phyloP scores from a whole-genome alignment of 1,139 yeast genomes.

The Geotrichum histeridarum region DNA sequence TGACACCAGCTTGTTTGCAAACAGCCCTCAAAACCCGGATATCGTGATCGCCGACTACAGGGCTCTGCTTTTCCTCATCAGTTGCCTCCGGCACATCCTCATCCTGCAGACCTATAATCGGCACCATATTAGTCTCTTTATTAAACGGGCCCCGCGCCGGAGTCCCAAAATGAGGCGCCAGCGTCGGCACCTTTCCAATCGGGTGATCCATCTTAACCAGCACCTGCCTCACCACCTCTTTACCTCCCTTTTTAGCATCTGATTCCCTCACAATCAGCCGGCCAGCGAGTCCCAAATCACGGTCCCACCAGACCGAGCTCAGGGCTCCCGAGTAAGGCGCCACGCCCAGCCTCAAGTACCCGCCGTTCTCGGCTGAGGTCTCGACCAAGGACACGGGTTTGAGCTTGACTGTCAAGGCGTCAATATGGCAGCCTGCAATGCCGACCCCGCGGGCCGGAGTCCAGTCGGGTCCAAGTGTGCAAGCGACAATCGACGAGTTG shows the following conservation, averaged over 20 bases:
- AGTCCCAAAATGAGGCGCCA: slow-evolving; percentile 83
- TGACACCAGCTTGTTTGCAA: slow-evolving; percentile 54
- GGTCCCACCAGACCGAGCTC: slow-evolving; percentile 74
- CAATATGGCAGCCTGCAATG: slow-evolving; percentile 85
- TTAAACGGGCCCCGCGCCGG: slow-evolving; percentile 71
- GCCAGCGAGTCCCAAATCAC: slow-evolving; percentile 84
- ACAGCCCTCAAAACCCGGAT: slow-evolving; percentile 61
- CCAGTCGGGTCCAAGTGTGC: slow-evolving; percentile 62
- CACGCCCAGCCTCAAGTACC: slow-evolving; percentile 77
- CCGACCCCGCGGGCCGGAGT: slow-evolving; percentile 72
- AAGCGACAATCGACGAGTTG: slow-evolving; percentile 76
- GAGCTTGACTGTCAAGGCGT: slow-evolving; percentile 61
- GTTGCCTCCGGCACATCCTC: slow-evolving; percentile 22
- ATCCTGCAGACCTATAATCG: slow-evolving; percentile 59
- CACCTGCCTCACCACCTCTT: slow-evolving; percentile 48
- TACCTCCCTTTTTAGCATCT: slow-evolving; percentile 29
- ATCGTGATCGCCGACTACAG: slow-evolving; percentile 62
- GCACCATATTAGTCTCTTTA: slow-evolving; percentile 74
- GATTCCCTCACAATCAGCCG: slow-evolving; percentile 54
- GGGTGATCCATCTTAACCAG: slow-evolving; percentile 74
- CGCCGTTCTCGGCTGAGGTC: slow-evolving; percentile 45
- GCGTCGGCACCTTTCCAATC: slow-evolving; percentile 76
- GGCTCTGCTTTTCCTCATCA: slow-evolving; percentile 48
- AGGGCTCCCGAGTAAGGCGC: slow-evolving; percentile 83
- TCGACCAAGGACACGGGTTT: slow-evolving; percentile 74